Evolutionary conservation across 768 basidiomycete species (phyloP).

Genomic region (Lactarius sanguifluus): DNA sequence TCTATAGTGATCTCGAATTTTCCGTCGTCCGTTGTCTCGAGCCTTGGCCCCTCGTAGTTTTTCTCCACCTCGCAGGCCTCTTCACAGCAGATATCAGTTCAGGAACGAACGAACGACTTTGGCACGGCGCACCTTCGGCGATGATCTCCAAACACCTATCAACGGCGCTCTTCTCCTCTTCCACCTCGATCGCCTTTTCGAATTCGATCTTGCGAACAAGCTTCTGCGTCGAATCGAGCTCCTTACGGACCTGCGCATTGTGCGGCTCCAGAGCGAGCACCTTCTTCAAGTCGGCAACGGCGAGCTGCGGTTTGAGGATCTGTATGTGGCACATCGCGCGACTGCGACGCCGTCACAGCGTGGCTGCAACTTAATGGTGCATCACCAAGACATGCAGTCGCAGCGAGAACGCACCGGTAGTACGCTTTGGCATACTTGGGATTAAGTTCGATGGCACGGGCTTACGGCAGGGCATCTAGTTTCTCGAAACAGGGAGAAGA

Average conservation of each 20-base stretch:
- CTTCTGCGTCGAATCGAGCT: conserved; percentile 88
- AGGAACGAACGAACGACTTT: background rate
- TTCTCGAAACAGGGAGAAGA: background rate
- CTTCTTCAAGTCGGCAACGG: conserved; percentile 86
- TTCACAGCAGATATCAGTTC: conserved; percentile 30
- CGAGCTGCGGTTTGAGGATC: conserved; percentile 81
- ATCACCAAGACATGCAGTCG: background rate
- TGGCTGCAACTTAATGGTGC: conserved; percentile 8
- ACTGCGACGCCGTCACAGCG: conserved; percentile 40
- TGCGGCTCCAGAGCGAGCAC: conserved; percentile 81
- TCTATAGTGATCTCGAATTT: conserved; percentile 71
- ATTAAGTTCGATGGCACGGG: conserved; percentile 84
- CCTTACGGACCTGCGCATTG: conserved; percentile 76
- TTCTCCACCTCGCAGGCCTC: conserved; percentile 81
- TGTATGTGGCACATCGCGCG: conserved; percentile 91
- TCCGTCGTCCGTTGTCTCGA: conserved; percentile 57
- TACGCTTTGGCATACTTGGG: conserved; percentile 89
- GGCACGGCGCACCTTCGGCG: conserved; percentile 55
- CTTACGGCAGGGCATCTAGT: conserved; percentile 39
- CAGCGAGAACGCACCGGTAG: conserved; percentile 57
- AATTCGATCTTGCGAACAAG: conserved; percentile 87
- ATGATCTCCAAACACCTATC: conserved; percentile 79
- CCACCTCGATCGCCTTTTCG: conserved; percentile 93
- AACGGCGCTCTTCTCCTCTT: conserved; percentile 81
- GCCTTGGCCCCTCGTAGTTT: conserved; percentile 71